phyloP scores from a whole-genome alignment of 768 basidiomycete species.

The Collybiopsis luxurians region DNA sequence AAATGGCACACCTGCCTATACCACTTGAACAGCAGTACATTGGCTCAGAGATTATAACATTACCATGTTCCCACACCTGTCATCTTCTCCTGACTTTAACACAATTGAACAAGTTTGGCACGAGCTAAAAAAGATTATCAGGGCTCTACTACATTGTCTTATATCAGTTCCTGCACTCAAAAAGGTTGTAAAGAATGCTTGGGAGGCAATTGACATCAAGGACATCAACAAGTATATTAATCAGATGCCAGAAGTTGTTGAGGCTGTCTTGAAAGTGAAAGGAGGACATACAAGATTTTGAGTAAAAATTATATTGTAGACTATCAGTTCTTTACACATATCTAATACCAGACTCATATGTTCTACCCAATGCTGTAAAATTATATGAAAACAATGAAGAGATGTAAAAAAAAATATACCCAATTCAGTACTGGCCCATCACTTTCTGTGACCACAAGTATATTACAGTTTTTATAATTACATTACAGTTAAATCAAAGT shows the following conservation, averaged over 20 bases:
- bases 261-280: constrained; percentile 14
- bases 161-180: constrained; percentile 17
- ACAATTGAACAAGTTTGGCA: constrained; percentile 32
- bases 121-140: constrained; percentile 22
- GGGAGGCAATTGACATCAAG: constrained; percentile 17
- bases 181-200: constrained; percentile 12
- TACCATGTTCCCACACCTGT: constrained; percentile 23
- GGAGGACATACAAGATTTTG: constrained; percentile 21
- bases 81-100: constrained; percentile 28
- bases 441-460: background rate
- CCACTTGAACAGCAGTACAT: constrained; percentile 14
- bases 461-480: too few species aligned
- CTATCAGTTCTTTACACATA: background rate
- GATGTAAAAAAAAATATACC: background rate
- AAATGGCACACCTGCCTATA: too few species aligned
- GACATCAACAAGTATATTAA: constrained; percentile 20
- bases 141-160: constrained; percentile 13
- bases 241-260: constrained; percentile 19
- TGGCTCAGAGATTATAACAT: constrained; percentile 18
- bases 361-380: background rate
- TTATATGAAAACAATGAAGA: background rate
- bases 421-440: background rate
- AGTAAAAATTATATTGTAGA: background rate
- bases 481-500: too few species aligned
- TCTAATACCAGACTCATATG: background rate